phyloP scores from a whole-genome alignment of 192 early-diverging fungal species.

The Piromyces finnis region DNA sequence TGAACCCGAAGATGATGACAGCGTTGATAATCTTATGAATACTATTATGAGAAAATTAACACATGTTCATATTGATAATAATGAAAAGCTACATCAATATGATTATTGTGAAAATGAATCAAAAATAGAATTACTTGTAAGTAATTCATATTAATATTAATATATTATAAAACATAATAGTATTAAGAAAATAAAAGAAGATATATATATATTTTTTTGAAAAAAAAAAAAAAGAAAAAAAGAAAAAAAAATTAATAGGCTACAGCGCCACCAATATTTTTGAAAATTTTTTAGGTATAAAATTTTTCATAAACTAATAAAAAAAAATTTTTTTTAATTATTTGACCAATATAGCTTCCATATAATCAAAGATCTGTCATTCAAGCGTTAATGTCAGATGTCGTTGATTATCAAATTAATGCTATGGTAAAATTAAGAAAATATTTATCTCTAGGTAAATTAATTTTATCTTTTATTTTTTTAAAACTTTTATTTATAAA shows the following conservation, averaged over 20 bases:
- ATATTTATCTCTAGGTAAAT: constrained; percentile 9
- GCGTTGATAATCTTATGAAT: neutral
- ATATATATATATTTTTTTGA: too few species aligned
- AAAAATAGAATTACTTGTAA: neutral
- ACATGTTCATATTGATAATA: neutral
- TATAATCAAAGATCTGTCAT: constrained; percentile 4
- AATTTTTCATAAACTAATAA: too few species aligned
- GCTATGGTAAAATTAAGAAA: constrained; percentile 25
- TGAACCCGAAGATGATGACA: neutral
- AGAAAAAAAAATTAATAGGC: too few species aligned
- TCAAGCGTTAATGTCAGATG: constrained; percentile 10
- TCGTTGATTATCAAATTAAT: constrained; percentile 18
- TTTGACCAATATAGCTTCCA: neutral
- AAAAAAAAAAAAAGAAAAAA: too few species aligned
- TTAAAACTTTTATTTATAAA: too few species aligned
- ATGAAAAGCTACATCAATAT: neutral
- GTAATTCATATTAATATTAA: neutral
- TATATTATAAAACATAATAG: too few species aligned
- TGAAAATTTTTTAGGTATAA: too few species aligned
- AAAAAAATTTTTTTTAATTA: neutral
- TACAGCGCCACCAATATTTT: too few species aligned
- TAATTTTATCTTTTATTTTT: too few species aligned
- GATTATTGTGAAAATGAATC: neutral
- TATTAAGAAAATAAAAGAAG: too few species aligned
- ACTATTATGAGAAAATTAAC: neutral